phyloP scores from a whole-genome alignment of 1,284 basidiomycete genomes.

The Irpex rosettiformis region DNA sequence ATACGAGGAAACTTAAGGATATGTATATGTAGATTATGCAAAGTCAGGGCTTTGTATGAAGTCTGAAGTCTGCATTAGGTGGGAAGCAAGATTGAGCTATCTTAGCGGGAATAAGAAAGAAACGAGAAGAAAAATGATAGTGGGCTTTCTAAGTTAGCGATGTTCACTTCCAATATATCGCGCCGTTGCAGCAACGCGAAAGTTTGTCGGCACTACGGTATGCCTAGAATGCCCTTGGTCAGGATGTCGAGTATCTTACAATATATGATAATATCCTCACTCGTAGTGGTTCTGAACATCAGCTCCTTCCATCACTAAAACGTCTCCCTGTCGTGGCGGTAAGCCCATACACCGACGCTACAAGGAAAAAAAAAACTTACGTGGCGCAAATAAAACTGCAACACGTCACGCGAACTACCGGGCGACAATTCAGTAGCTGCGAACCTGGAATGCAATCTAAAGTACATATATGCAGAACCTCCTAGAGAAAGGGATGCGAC shows the following conservation, averaged over 20 bases:
- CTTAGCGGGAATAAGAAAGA: not conserved
- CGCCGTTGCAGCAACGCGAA: constrained; percentile 53
- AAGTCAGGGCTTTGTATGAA: no score
- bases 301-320: constrained; percentile 71
- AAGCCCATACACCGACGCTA: not conserved
- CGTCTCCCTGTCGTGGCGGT: constrained; percentile 52
- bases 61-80: no score
- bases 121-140: not conserved
- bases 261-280: constrained; percentile 36
- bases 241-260: not conserved
- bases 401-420: constrained; percentile 32
- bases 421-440: constrained; percentile 28
- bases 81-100: not conserved
- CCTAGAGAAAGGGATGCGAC: constrained; percentile 74
- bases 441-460: constrained; percentile 44
- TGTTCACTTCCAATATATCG: constrained; percentile 37
- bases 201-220: constrained; percentile 46
- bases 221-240: constrained; percentile 31
- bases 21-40: no score
- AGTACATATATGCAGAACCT: constrained; percentile 72
- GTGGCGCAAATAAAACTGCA: constrained; percentile 62
- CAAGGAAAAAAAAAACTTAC: constrained; percentile 37
- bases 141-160: not conserved
- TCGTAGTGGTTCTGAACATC: constrained; percentile 67
- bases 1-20: no score